Base-by-base conservation (phyloP, 345 rosid genomes). In the Brassica cretica region DNA sequence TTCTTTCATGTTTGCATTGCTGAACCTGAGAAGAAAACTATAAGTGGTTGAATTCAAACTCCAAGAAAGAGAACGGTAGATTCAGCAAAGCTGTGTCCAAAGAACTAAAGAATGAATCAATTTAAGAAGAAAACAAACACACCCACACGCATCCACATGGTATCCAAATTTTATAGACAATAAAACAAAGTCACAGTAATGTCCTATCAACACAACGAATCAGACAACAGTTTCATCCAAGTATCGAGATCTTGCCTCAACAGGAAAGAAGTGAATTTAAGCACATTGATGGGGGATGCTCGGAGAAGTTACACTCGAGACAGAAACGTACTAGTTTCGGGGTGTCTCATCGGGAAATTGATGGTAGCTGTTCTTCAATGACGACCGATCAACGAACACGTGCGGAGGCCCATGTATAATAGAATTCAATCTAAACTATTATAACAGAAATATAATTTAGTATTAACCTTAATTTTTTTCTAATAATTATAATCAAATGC, bases 1-100 rank as follows among this genome's bases (percentile, higher is more conserved):
- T 68, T 92, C 95, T 85, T 88, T 90, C 97, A 92, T 94, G 66
- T 79, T 86, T 78, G 74, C 87, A 61, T 35, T 64, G 32, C 89
- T 85, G 82, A 55, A 70, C 32, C 74, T 68, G 29, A 8, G 25
- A 63, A 6, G 6, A 63, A 21, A 59, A 32, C 0, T 77, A 44
- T 5, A 70, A 60, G 16, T 46, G 15, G 4, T 25, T 59, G 5
- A 39, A 24, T 5, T 65, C 56, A 65, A 12, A 29, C 21, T 27
- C 5, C 9, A 66, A 19, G 24, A 15, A n/a, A 53, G 25, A 8
- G 41, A 72, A 72, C 62, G 58, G 8, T 61, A 44, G 74, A 44
- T 59, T 44, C 60, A 76, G 49, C 24, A 46, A 16, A 70, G 35
- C 62, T 51, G 24, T 19, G 56, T 65, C 24, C 24, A 6, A 24